Evolutionary conservation across 768 basidiomycete species (phyloP), one percentile per base, ranked within the genome.

Genomic region (Rhodotorula babjevae): DNA sequence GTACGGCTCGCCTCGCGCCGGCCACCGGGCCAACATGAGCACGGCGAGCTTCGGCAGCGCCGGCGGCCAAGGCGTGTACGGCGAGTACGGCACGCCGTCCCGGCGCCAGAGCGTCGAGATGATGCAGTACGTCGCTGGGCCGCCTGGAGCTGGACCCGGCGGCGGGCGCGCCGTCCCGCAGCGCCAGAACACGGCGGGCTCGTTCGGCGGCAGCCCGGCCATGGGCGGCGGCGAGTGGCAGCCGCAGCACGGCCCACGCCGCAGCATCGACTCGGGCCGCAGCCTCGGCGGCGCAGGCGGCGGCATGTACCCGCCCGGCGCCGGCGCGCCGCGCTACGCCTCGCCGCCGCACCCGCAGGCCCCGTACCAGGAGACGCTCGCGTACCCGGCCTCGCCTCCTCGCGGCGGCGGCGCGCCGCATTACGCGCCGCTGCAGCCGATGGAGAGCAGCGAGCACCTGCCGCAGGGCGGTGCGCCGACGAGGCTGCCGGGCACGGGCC

Each of bases 11-110:
- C 31, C 23, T 31, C 61, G 31, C 61, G 21, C 25, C 23, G 47
- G 31, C 21, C 67, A 68, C 53, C 60, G 67, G 0, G 55, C 67
- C 40, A 68, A 68, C 42, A 33, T 63, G 25, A 56, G 53, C 52
- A 60, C 21, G 59, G 25, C 59, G 42, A 36, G 31, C 59, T 60
- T 60, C 59, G 44, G 42, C 25, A 40, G 21, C 42, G 12, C 44
- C 6, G n/a, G 29, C 29, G 55, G 29, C 31, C 27, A 2, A 1
- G 55, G 55, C 55, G 55, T 10, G 5, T 56, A 56, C 55, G 55
- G 31, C 55, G 55, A 21, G 55, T 56, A 57, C 33, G 31, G 15
- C 21, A 16, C 56, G 12, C 14, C 53, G 27, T 49, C 49, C 21
- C 49, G 53, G n/a, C 56, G 56, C 33, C 8, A 31, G 8, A 29